phyloP scores from a whole-genome alignment of 2,329 filamentous ascomycete genomes.

The Chrysoporthe puriensis region DNA sequence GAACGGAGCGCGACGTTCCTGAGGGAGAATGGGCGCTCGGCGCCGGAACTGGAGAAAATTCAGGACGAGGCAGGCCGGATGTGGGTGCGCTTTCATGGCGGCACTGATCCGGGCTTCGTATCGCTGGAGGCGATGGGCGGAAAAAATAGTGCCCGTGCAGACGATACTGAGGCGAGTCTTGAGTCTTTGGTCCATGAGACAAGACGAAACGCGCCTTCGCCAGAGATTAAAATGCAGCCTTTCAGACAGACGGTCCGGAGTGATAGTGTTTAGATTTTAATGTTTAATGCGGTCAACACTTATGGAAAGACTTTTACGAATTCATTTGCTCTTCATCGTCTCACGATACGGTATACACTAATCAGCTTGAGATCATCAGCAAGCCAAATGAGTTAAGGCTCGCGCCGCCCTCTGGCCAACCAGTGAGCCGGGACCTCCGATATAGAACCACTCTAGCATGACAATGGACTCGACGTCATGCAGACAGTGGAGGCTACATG shows the following conservation, averaged over 20 bases:
- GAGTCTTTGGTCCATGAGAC: background rate
- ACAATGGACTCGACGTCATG: too few relatives aligned
- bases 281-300: background rate
- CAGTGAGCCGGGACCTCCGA: too few relatives aligned
- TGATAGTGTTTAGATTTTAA: background rate
- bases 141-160: background rate
- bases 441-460: too few relatives aligned
- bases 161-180: constrained; percentile 10
- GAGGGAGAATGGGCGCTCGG: constrained; percentile 18
- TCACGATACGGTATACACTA: too few relatives aligned
- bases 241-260: background rate
- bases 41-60: constrained; percentile 24
- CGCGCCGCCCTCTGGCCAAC: too few relatives aligned
- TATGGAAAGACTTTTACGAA: too few relatives aligned
- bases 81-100: constrained; percentile 28
- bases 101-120: constrained; percentile 22
- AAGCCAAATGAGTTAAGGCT: too few relatives aligned
- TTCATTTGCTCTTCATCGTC: too few relatives aligned
- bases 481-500: too few relatives aligned
- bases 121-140: constrained; percentile 6
- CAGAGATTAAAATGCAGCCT: background rate
- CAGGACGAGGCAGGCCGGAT: constrained; percentile 22
- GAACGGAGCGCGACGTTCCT: constrained; percentile 7
- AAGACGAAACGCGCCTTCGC: background rate
- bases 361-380: too few relatives aligned